Evolutionary conservation across 352 stramenopile species (phyloP).

Genomic region (Globisporangium echinulatum): DNA sequence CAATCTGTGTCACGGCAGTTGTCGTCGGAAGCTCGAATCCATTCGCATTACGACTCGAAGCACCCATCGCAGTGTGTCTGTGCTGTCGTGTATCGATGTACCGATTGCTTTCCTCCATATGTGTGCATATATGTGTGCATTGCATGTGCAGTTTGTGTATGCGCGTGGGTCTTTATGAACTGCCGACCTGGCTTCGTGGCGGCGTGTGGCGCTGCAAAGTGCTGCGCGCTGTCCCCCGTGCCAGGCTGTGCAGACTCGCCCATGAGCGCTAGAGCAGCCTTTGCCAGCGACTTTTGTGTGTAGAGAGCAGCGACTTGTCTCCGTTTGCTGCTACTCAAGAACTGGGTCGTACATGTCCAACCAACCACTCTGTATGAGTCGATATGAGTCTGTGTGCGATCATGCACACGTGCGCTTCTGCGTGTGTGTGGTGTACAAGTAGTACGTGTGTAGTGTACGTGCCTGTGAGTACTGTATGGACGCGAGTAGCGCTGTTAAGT

Average conservation of each 20-base stretch:
- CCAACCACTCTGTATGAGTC: neutral
- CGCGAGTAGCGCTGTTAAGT: no score
- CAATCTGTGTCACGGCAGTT: no score
- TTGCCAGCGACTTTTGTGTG: conserved; percentile 59
- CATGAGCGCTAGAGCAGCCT: conserved; percentile 42
- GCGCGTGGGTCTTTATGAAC: conserved; percentile 3
- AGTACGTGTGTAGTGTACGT: no score
- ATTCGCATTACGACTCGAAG: no score
- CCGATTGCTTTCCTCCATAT: no score
- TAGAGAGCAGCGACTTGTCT: conserved; percentile 56
- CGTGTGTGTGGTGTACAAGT: no score
- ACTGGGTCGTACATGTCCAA: conserved; percentile 53
- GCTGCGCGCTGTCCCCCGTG: conserved; percentile 19
- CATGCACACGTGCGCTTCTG: no score
- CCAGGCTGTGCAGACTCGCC: conserved; percentile 17
- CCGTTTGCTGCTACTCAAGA: conserved; percentile 72
- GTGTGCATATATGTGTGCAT: no score
- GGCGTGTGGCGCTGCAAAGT: conserved; percentile 19
- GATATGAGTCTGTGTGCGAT: neutral
- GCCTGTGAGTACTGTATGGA: no score
- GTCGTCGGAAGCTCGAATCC: no score
- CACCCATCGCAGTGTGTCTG: no score
- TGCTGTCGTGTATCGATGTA: no score
- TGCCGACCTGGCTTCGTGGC: conserved; percentile 10
- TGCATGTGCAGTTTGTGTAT: neutral